Conservation (phyloP, 495 filamentous ascomycete species). For the Cenococcum geophilum region DNA sequence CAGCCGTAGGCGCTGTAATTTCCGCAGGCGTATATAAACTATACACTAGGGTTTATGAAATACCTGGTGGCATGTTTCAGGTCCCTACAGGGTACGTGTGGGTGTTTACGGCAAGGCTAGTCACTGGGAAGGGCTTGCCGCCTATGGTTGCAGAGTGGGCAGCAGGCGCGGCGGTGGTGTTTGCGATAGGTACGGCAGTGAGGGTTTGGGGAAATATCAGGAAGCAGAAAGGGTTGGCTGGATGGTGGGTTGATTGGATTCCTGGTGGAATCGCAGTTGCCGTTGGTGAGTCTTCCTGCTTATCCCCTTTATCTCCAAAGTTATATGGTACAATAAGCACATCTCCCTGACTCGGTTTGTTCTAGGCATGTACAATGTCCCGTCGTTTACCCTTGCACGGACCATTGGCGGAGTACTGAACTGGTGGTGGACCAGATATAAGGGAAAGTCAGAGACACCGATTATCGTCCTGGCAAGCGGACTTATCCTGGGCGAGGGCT, state of each 20-base stretch:
- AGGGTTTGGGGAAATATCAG: conserved; percentile 50
- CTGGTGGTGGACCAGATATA: conserved; percentile 67
- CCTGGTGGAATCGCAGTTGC: conserved; percentile 95
- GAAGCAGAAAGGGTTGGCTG: conserved; percentile 41
- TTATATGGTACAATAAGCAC: neutral
- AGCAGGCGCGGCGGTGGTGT: conserved; percentile 60
- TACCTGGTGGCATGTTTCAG: conserved; percentile 84
- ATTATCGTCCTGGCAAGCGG: conserved; percentile 64
- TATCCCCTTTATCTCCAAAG: conserved; percentile 1
- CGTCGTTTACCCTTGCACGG: conserved; percentile 87
- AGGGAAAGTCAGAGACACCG: conserved; percentile 48
- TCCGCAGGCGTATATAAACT: conserved; percentile 84
- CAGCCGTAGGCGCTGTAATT: conserved; percentile 78
- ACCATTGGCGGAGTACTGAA: conserved; percentile 77
- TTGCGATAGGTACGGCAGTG: conserved; percentile 60
- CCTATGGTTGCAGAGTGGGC: conserved; percentile 74
- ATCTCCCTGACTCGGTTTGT: conserved; percentile 26
- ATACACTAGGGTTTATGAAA: conserved; percentile 81
- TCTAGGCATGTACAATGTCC: conserved; percentile 90
- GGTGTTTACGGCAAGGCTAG: conserved; percentile 90
- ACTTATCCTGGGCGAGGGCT: conserved; percentile 88
- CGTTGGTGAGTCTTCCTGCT: conserved; percentile 51
- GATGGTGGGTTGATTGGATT: conserved; percentile 55
- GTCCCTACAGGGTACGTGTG: conserved; percentile 93
- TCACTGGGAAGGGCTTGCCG: conserved; percentile 89